Evolutionary conservation across 345 rosid genomes (phyloP).

Genomic region (Aethionema arabicum): DNA sequence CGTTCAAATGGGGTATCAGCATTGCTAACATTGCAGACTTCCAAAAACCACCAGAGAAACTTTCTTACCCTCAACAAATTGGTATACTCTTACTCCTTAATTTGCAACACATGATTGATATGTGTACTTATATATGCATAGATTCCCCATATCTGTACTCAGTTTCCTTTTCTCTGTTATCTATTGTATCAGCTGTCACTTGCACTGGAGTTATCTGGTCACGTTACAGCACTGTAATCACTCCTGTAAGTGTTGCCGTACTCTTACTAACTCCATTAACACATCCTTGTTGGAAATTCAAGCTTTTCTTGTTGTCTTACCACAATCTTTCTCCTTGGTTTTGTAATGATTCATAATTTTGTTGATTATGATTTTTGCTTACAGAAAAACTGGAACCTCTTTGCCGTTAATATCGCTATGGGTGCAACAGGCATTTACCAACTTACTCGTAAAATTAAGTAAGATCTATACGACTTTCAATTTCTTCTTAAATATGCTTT

Average conservation of each 20-base stretch:
- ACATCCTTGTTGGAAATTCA: neutral
- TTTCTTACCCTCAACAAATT: slow-evolving; percentile 51
- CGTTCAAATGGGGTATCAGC: slow-evolving; percentile 52
- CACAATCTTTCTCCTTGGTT: neutral
- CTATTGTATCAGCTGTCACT: slow-evolving; percentile 54
- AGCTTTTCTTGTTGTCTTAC: neutral
- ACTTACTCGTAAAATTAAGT: slow-evolving; percentile 75
- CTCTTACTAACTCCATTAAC: neutral
- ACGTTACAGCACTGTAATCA: slow-evolving; percentile 79
- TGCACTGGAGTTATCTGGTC: slow-evolving; percentile 72
- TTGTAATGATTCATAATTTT: neutral
- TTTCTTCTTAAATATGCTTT: too few relatives aligned
- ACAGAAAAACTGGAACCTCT: slow-evolving; percentile 92
- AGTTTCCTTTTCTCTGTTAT: neutral
- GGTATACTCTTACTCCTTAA: slow-evolving; percentile 14
- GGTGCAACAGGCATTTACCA: slow-evolving; percentile 83
- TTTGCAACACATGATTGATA: too few relatives aligned
- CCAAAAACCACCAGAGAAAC: slow-evolving; percentile 45
- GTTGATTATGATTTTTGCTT: slow-evolving; percentile 24
- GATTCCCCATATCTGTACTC: too few relatives aligned
- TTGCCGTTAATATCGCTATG: slow-evolving; percentile 81
- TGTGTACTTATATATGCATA: too few relatives aligned
- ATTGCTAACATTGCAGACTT: slow-evolving; percentile 54
- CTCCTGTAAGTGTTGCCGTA: slow-evolving; percentile 65
- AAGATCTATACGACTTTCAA: slow-evolving; percentile 28